phyloP scores from a whole-genome alignment of 208 protist genomes.

The Leishmania aethiopica region DNA sequence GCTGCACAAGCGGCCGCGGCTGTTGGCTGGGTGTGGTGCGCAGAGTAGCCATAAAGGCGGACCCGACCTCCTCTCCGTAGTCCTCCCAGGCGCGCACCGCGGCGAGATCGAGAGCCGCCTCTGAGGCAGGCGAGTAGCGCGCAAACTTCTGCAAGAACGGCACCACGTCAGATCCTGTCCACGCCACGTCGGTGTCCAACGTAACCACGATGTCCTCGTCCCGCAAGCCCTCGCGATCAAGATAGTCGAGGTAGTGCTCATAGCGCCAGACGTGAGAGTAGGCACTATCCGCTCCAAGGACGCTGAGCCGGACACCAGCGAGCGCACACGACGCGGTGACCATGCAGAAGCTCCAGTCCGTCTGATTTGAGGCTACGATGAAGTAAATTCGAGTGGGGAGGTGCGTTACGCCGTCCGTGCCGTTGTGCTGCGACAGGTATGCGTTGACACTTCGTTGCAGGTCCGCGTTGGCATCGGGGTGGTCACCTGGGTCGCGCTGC shows the following conservation, averaged over 20 bases:
- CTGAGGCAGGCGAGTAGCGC: conserved; percentile 21
- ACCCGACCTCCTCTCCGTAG: conserved; percentile 27
- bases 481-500: neutral
- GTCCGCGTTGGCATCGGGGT: neutral
- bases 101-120: conserved; percentile 31
- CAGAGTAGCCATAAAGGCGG: conserved; percentile 21
- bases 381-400: conserved; percentile 11
- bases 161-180: conserved; percentile 33
- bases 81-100: conserved; percentile 51
- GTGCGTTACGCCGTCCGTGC: neutral
- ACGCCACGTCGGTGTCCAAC: conserved; percentile 37
- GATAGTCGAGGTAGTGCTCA: conserved; percentile 24
- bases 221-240: conserved; percentile 28
- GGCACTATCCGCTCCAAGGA: conserved; percentile 17
- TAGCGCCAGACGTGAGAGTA: conserved; percentile 39
- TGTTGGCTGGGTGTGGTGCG: neutral
- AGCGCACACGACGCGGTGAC: conserved; percentile 26
- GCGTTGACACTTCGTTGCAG: conserved; percentile 2
- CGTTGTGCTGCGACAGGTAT: neutral
- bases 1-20: conserved; percentile 15
- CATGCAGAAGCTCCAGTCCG: conserved; percentile 29
- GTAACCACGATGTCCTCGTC: conserved; percentile 42
- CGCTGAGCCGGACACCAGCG: conserved; percentile 13
- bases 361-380: conserved; percentile 17
- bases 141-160: conserved; percentile 37